Base-by-base conservation (phyloP, 2,329 filamentous ascomycete species). In the Paramyrothecium roridum region DNA sequence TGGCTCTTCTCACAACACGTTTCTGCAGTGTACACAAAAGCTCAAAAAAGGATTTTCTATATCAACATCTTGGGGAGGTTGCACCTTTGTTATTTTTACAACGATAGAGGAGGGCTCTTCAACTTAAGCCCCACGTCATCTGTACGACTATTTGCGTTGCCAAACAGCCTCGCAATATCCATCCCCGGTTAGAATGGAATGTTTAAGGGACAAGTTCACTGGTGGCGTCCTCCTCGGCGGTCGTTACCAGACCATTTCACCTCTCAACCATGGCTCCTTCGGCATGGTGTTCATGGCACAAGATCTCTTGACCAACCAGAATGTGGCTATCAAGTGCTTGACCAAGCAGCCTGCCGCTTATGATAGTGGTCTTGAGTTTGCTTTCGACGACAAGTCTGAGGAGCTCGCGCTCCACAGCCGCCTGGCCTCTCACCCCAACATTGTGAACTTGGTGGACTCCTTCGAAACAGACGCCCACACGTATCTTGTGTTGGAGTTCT, bases 241-340 rank as follows among this genome's bases (percentile, higher is more conserved):
- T 73, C 93, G 95, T 63, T 99, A 95, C 74, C 82, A 90, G 76
- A 96, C 93, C 55, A 82, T 97, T 68, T 90, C 93, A 63, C 93
- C 95, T 56, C 89, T 99, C 77, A 99, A 99, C 72, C 92, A 97
- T 82, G 95, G 95, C 65, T 98, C 95, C 54, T 99, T 98, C 70
- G 95, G 95, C 70, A 96, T 98, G 91, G 95, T 99, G 66, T 97
- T 97, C 76, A 87, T 92, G 76, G 95, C 93, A 57, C 88, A 83
- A 71, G 92, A 99, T 72, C 80, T 87, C 61, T 71, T 80, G 61
- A 96, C 90, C 57, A 84, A 87, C 64, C 81, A 95, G 57, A 83
- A 85, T 57, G 95, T 99, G 64, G 95, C 95, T 59, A 90, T 99
- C 82, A 99, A 99, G 78, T 97, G 93, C 73, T 79, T 98, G 72